Conservation (phyloP, 2,329 filamentous ascomycete species). For the Sporothrix protearum region DNA sequence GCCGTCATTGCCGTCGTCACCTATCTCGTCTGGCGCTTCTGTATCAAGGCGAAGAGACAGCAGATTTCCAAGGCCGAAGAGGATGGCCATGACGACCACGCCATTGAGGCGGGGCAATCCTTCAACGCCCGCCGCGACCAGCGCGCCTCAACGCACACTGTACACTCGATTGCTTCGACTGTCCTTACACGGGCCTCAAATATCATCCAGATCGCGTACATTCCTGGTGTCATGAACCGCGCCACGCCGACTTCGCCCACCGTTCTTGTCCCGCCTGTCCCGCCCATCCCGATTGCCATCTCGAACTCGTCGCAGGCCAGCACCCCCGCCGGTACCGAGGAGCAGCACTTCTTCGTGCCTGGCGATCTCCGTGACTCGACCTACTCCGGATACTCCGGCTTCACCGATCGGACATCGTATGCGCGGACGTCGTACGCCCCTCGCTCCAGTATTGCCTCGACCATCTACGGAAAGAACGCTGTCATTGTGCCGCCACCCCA, state of each 20-base stretch:
- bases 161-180: constrained; percentile 89
- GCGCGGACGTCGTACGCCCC: constrained; percentile 57
- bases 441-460: constrained; percentile 78
- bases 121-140: constrained; percentile 54
- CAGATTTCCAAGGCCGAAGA: constrained; percentile 52
- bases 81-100: constrained; percentile 54
- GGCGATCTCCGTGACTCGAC: constrained; percentile 87
- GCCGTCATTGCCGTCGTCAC: constrained; percentile 68
- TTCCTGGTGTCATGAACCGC: constrained; percentile 92
- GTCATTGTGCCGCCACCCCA: constrained; percentile 79
- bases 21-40: constrained; percentile 84
- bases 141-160: constrained; percentile 77
- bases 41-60: constrained; percentile 73
- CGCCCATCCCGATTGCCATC: constrained; percentile 73
- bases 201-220: constrained; percentile 99
- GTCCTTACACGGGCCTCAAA: constrained; percentile 95
- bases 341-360: constrained; percentile 91
- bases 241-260: constrained; percentile 79
- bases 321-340: constrained; percentile 58
- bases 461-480: constrained; percentile 88
- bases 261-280: constrained; percentile 83
- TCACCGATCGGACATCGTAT: constrained; percentile 59
- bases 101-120: constrained; percentile 48
- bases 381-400: constrained; percentile 71
- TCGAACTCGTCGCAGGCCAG: constrained; percentile 46